Percentiles rank a stretch among this genome's conserved stretches.
Evolutionary conservation across 1,284 basidiomycete genomes (phyloP).

Genomic region (Phylloporus sp.): DNA sequence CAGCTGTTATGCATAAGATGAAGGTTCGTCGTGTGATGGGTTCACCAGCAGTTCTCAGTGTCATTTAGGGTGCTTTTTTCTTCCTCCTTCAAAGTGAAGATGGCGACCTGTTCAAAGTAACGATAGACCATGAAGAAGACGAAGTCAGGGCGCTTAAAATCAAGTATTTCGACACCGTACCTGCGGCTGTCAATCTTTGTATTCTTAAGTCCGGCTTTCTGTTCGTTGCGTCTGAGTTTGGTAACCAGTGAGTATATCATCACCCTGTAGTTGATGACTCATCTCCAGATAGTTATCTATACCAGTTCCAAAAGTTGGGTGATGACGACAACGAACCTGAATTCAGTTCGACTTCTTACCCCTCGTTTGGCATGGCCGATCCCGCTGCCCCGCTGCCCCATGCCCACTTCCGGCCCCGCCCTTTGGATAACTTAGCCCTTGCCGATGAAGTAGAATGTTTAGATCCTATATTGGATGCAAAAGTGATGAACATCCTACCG

Average conservation of each 20-base stretch:
- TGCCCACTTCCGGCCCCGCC: constrained; percentile 84
- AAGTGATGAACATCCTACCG: constrained; percentile 89
- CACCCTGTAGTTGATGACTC: constrained; percentile 13
- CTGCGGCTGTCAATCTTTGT: constrained; percentile 88
- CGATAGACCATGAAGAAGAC: constrained; percentile 95
- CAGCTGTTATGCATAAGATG: constrained; percentile 99
- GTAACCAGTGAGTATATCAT: constrained; percentile 81
- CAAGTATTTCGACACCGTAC: constrained; percentile 98
- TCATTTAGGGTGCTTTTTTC: constrained; percentile 89
- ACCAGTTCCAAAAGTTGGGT: constrained; percentile 96
- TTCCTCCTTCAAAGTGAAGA: constrained; percentile 96
- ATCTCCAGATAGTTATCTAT: constrained; percentile 71
- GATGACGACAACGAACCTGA: constrained; percentile 94
- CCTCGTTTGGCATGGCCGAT: constrained; percentile 81
- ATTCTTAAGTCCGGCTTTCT: constrained; percentile 97
- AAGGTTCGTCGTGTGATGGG: constrained; percentile 66
- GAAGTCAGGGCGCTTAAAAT: constrained; percentile 90
- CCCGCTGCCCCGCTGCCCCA: constrained; percentile 74
- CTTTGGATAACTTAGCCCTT: constrained; percentile 86
- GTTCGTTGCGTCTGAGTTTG: constrained; percentile 94
- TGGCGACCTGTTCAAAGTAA: constrained; percentile 95
- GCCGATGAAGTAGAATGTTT: constrained; percentile 91
- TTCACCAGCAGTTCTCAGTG: constrained; percentile 6
- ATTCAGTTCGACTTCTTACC: constrained; percentile 86
- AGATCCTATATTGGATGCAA: constrained; percentile 89